phyloP scores from a whole-genome alignment of 75 land plant genomes.

The Larix kaempferi region DNA sequence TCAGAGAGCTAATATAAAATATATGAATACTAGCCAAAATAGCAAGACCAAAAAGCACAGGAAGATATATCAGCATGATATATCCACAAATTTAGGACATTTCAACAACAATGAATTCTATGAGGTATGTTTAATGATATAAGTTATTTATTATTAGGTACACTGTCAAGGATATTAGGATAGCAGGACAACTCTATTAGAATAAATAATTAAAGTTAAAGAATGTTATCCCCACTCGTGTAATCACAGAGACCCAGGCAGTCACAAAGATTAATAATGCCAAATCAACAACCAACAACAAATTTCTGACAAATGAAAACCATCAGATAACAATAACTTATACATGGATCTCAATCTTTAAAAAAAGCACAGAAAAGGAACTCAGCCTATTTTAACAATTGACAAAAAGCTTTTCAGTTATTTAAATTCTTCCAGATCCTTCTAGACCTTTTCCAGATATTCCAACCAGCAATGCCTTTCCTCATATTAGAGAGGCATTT shows the following conservation, averaged over 20 bases:
- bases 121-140: neutral
- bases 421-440: neutral
- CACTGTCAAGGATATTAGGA: neutral
- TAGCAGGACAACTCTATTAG: neutral
- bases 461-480: too few relatives aligned
- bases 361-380: neutral
- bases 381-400: neutral
- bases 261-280: neutral
- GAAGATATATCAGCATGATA: neutral
- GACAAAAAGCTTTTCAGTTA: neutral
- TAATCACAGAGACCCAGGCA: too few relatives aligned
- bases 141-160: neutral
- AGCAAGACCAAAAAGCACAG: neutral
- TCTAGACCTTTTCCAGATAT: too few relatives aligned
- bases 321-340: neutral
- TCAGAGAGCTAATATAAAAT: neutral
- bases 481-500: too few relatives aligned
- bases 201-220: neutral
- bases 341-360: conserved; percentile 1
- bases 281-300: neutral
- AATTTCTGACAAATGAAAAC: neutral
- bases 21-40: too few relatives aligned
- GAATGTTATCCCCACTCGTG: too few relatives aligned
- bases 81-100: neutral
- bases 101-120: neutral